phyloP scores from a whole-genome alignment of 495 filamentous ascomycete species.

The Pseudevernia furfuracea region DNA sequence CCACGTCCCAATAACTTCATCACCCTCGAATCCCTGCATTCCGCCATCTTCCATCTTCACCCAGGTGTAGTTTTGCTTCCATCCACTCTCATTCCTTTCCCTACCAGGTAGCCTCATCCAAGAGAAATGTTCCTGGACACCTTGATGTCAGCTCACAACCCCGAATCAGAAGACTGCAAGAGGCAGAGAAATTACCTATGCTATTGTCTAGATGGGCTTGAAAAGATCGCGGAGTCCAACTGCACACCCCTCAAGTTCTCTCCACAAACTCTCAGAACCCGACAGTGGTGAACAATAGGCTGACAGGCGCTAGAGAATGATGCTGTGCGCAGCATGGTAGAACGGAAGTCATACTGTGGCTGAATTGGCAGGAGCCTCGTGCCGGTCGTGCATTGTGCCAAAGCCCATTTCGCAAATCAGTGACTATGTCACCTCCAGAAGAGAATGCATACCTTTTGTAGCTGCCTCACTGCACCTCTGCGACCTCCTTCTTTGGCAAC shows the following conservation, averaged over 20 bases:
- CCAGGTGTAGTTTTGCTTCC: not conserved
- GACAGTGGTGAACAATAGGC: no score
- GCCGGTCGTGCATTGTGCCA: not conserved
- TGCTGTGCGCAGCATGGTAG: no score
- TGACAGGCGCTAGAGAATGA: no score
- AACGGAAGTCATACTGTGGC: no score
- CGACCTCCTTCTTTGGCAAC: not conserved
- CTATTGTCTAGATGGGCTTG: not conserved
- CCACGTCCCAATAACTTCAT: not conserved
- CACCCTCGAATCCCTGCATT: not conserved
- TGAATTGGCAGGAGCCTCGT: not conserved
- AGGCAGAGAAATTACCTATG: not conserved
- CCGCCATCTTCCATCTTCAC: not conserved
- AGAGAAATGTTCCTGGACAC: not conserved
- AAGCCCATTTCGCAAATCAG: not conserved
- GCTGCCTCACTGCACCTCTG: not conserved
- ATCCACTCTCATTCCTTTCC: not conserved
- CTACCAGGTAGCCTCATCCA: not conserved
- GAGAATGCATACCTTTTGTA: not conserved
- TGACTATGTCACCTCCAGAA: not conserved
- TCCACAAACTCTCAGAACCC: no score
- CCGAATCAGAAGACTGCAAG: not conserved
- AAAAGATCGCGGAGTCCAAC: not conserved
- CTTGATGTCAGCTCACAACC: not conserved
- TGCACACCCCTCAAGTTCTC: not conserved